Base-by-base conservation (phyloP, 148 eudicot species). In the Diospyros lotus region DNA sequence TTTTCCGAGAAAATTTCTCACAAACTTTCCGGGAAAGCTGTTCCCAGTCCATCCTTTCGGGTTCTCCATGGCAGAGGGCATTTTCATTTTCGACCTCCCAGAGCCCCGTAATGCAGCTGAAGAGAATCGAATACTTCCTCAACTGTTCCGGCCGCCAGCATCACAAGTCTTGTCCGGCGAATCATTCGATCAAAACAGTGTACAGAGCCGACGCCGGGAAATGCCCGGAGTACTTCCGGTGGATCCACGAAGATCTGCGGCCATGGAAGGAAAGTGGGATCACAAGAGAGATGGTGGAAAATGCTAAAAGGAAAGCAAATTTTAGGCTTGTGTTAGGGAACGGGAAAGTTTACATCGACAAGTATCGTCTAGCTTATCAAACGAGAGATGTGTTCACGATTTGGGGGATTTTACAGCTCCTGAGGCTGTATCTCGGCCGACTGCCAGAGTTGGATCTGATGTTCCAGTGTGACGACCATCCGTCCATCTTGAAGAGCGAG, bases 181-280 rank as follows among this genome's bases (percentile, higher is more conserved):
- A 28, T 28, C 28, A 28, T 28, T 0, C 28, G 28, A 28, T 28
- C 28, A 28, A 28, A 28, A 28, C 28, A 28, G 28, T 0, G 28
- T 28, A 28, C 28, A 28, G 28, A 28, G 28, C 28, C 28, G 28
- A 28, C 28, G 0, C 28, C 28, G 28, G 64, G 4, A 81, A 86
- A n/a, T 90, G 95, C 77, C 95, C 95, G 1, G 88, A 83, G 1
- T 85, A 88, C 79, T 90, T 88, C 84, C 88, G 89, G 64, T 90
- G 91, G 91, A 90, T 90, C 68, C 87, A 88, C 62, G 87, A 90
- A 74, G 95, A 90, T 74, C 76, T 90, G 46, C 76, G 71, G 54
- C 95, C 75, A 1, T 90, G 95, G 92, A 86, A 75, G 51, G 80
- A 76, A 68, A 86, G 84, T 15, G 92, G 90, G 46, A 62, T 90